These are phyloP conservation scores for Tuber borchii DNA, from an alignment of 495 filamentous ascomycete species.

Conservation along the genomic window DNA sequence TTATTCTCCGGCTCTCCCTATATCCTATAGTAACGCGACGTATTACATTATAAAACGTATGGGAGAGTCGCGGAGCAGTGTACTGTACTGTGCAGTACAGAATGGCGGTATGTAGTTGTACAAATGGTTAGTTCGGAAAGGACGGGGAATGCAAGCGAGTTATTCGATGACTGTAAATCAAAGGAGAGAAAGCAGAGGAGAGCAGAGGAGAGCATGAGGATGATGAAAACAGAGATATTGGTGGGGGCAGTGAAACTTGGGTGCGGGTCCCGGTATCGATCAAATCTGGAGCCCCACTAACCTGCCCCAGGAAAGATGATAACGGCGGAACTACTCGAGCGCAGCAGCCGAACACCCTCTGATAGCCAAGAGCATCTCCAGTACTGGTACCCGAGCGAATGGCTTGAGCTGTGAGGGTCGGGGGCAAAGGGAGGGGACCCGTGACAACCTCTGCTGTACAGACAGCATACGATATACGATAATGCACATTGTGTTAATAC, in stretches of 20 bases:
- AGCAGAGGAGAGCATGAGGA: neutral
- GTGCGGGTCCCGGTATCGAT: neutral
- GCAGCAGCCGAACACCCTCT: constrained; percentile 2
- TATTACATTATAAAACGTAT: neutral
- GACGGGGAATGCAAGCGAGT: neutral
- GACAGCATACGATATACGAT: neutral
- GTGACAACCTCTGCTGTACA: constrained; percentile 8
- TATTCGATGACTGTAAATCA: neutral
- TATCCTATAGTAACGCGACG: neutral
- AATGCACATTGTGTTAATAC: neutral
- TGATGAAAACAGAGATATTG: neutral
- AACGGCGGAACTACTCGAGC: neutral
- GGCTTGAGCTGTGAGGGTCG: neutral
- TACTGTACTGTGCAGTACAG: neutral
- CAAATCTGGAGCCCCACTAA: neutral
- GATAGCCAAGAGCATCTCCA: neutral
- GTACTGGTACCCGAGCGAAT: neutral
- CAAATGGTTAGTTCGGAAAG: too few relatives aligned
- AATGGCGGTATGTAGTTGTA: neutral
- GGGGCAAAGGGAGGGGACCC: constrained; percentile 7
- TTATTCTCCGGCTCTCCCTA: neutral
- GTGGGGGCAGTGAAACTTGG: neutral
- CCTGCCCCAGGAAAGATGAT: neutral
- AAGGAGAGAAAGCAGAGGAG: neutral
- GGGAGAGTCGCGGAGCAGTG: neutral